Base-by-base conservation (phyloP, 371 early-diverging fungal species). In the Dinochytrium kinnereticum region DNA sequence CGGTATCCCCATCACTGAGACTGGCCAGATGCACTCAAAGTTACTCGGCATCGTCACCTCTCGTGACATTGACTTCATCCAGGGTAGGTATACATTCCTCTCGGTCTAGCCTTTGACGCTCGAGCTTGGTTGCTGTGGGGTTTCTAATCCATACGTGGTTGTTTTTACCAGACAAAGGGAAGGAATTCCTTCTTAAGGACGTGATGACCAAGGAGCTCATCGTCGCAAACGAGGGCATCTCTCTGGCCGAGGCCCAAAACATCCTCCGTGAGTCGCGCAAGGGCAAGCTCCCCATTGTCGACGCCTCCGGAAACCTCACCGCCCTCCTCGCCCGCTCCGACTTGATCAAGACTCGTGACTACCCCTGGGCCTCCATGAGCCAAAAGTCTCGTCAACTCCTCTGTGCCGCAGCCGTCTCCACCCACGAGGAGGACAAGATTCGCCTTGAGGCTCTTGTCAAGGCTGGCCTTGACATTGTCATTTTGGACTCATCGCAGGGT, bases 11-110 rank as follows among this genome's bases (percentile, higher is more conserved):
- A 92, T 97, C 80, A 97, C 97, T 66, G 91, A 92, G 73, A 90
- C 84, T 74, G 98, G 98, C 70, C 89, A 93, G 84, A 80, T 95
- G 68, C 89, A 92, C 73, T 91, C 93, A 79, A 94, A 94, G 86
- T 88, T 98, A 53, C 84, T 98, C 49, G 98, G 98, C 79, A 95
- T 98, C 68, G 97, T 98, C 61, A 96, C 97, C 49, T 91, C 94
- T 64, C 93, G 98, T 75, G 98, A 98, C 81, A 93, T 97, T 81
- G 95, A 96, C 76, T 97, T 98, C 86, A 88, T 93, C 68, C 82
- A 87, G 44, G 75, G 76, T 70, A 30, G 49, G 19, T 19, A 33
- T 40, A 40, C 24, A 21, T 24, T 55, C 59, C 38, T 49, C 39
- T 37, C 31, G 39, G 50, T 50, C 55, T 72, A 38, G 7, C 36